These are phyloP conservation scores for Aeschynomene evenia DNA, from an alignment of 306 rosid species.

Conservation along the genomic window DNA sequence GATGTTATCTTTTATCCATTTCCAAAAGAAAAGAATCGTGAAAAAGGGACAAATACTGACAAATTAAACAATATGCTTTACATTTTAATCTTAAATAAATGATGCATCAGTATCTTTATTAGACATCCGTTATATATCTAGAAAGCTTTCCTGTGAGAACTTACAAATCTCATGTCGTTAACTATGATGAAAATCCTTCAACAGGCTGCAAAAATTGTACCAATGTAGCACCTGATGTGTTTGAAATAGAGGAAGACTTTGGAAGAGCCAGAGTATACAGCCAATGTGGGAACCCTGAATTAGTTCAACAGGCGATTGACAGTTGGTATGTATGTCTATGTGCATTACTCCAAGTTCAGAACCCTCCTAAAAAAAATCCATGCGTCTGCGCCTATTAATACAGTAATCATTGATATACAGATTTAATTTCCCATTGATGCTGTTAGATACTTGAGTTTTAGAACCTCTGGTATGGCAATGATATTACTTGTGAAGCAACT, in stretches of 20 bases:
- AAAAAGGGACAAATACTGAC: not conserved
- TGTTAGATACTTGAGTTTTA: conserved; percentile 21
- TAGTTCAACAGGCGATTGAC: conserved; percentile 78
- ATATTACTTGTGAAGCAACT: conserved; percentile 3
- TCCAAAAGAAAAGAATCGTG: not conserved
- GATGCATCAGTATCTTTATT: conserved; percentile 15
- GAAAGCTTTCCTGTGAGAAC: not conserved
- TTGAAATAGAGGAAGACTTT: conserved; percentile 80
- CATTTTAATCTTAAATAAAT: not conserved
- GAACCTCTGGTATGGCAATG: not conserved
- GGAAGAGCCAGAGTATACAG: conserved; percentile 80
- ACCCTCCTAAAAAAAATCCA: not conserved
- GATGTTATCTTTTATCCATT: not conserved
- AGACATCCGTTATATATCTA: not conserved
- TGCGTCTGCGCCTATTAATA: not conserved
- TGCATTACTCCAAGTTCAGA: not conserved
- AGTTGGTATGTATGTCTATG: conserved; percentile 65
- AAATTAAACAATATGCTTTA: not conserved
- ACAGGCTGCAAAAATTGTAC: conserved; percentile 92
- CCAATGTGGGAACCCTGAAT: conserved; percentile 56
- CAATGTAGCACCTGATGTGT: conserved; percentile 64
- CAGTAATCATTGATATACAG: not conserved
- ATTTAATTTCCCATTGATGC: not conserved
- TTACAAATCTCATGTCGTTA: conserved; percentile 1
- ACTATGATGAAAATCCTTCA: conserved; percentile 5